Evolutionary conservation across 768 basidiomycete genomes (phyloP).

Genomic region (Pisolithus marmoratus): DNA sequence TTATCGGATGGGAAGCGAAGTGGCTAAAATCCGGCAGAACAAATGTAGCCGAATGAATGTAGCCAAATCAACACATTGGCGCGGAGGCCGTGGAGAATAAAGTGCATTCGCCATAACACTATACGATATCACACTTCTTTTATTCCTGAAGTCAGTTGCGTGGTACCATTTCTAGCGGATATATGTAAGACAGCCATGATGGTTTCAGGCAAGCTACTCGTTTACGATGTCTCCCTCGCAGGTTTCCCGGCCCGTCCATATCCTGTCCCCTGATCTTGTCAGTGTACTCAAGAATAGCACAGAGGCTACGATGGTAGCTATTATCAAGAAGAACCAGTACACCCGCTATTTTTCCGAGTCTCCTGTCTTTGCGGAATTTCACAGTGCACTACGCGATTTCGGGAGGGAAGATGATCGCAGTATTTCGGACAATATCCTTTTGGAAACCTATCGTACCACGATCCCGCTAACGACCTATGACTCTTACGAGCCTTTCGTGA

Average conservation of each 20-base stretch:
- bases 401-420: neutral
- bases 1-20: no score
- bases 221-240: neutral
- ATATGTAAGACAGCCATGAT: no score
- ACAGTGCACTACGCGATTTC: conserved; percentile 1
- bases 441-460: conserved; percentile 5
- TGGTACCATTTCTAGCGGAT: no score
- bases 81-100: no score
- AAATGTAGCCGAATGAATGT: no score
- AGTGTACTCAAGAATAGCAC: neutral
- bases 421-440: neutral
- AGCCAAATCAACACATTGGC: no score
- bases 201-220: no score
- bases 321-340: conserved; percentile 10
- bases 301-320: conserved; percentile 3
- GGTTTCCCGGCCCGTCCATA: neutral
- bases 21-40: no score
- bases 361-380: conserved; percentile 5
- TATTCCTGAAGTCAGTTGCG: no score
- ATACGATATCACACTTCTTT: no score
- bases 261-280: neutral
- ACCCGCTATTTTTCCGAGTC: conserved; percentile 11
- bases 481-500: conserved; percentile 10
- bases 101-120: no score
- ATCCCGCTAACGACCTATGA: conserved; percentile 11